phyloP scores from a whole-genome alignment of 2,329 filamentous ascomycete genomes.

The Xylariales sp. region DNA sequence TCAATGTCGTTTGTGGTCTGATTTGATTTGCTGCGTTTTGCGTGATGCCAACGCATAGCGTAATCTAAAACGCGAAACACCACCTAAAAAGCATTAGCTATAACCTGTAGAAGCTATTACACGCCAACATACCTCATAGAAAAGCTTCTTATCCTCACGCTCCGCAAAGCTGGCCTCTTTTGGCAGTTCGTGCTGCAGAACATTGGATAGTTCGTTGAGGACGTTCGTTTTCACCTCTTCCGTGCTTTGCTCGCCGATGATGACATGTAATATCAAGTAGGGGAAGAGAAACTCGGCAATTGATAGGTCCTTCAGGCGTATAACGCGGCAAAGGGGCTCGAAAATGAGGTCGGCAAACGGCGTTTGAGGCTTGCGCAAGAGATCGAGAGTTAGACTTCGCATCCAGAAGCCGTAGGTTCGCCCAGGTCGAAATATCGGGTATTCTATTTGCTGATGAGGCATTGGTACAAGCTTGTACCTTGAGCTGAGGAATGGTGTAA shows the following conservation, averaged over 20 bases:
- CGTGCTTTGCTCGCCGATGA: conserved; percentile 63
- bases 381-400: conserved; percentile 71
- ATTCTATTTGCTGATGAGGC: conserved; percentile 52
- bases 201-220: conserved; percentile 66
- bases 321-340: conserved; percentile 73
- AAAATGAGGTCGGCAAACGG: conserved; percentile 74
- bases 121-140: conserved; percentile 84
- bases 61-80: conserved; percentile 92
- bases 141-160: conserved; percentile 74
- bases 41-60: conserved; percentile 82
- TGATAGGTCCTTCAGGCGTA: conserved; percentile 79
- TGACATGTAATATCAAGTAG: conserved; percentile 77
- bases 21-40: conserved; percentile 49
- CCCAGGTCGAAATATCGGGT: conserved; percentile 71
- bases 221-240: conserved; percentile 61
- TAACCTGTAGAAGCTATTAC: too few relatives aligned
- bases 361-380: conserved; percentile 74
- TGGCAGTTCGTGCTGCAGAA: conserved; percentile 60
- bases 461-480: conserved; percentile 70
- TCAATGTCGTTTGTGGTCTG: conserved; percentile 39
- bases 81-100: too few relatives aligned
- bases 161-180: conserved; percentile 52
- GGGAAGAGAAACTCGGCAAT: conserved; percentile 87
- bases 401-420: conserved; percentile 79
- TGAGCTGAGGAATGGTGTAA: conserved; percentile 86